phyloP scores from a whole-genome alignment of 129 eudicot species.

The Chrysanthemum seticuspe region DNA sequence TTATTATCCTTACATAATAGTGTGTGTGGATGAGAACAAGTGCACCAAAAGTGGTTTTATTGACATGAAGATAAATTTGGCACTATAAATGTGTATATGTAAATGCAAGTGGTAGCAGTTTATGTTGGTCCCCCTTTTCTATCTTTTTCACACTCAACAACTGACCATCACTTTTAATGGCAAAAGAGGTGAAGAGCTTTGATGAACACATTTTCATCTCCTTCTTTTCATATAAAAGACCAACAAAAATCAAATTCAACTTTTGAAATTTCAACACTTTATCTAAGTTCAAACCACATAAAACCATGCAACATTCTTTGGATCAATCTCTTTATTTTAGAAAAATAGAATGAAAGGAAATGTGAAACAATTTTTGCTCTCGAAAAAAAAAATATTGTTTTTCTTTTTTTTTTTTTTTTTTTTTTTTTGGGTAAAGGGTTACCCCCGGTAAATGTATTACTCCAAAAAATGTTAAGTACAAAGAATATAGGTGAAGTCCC shows the following conservation, averaged over 20 bases:
- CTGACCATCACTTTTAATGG: conserved; percentile 35
- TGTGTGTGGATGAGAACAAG: conserved; percentile 2
- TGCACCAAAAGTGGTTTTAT: conserved; percentile 31
- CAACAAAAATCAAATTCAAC: background rate
- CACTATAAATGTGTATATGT: conserved; percentile 24
- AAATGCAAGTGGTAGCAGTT: conserved; percentile 30
- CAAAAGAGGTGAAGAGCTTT: conserved; percentile 22
- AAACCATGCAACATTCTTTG: background rate
- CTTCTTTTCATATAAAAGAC: background rate
- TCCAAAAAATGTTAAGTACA: no score
- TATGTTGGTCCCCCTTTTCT: conserved; percentile 34
- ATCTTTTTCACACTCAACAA: conserved; percentile 30
- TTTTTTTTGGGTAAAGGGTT: no score
- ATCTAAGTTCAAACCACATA: background rate
- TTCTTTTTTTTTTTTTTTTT: no score
- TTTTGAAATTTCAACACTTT: background rate
- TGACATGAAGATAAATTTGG: conserved; percentile 28
- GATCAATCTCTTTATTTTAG: no score
- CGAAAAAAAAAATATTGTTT: no score
- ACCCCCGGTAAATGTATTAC: no score
- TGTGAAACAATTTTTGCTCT: no score
- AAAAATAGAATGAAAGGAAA: no score
- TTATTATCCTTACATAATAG: conserved; percentile 3
- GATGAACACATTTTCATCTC: conserved; percentile 19
- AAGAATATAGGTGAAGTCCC: no score